Evolutionary conservation across 1,139 yeast species (phyloP), one percentile per base, ranked within the genome.

Genomic region (Blastobotrys arbuscula): DNA sequence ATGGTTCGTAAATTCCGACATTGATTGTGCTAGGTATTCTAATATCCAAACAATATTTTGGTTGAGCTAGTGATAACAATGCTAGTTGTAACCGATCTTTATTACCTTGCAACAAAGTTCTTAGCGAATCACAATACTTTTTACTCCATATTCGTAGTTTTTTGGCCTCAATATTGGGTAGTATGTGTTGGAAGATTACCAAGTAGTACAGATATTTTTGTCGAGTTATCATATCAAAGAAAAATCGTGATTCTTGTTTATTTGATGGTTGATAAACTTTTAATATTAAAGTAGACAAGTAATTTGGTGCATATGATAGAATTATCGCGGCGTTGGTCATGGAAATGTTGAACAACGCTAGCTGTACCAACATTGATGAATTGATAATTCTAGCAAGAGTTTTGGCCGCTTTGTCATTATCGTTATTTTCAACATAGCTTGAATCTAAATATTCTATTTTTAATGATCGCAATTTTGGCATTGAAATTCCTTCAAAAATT

Each of bases 101-200:
- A 30, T 39, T 36, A 24, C 15, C 3, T 18, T 13, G 28, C 10
- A 41, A n/a, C 30, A 41, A 28, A 12, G 7, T 15, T 16, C 44
- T 15, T 28, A 41, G 9, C 21, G 38, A 16, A 37, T 41, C 44
- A 28, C 44, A 41, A 28, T 41, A 41, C 15, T 41, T 33, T 13
- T 41, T 41, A 15, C 44, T 21, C 24, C 28, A 21, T 13, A 31
- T 31, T 13, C 44, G 26, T 19, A 33, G 8, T 20, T 10, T 16
- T 19, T 33, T 31, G 20, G 16, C 2, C 6, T 24, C 30, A 2
- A 21, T 33, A 4, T 31, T 10, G 15, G 35, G 34, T 5, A 4
- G 4, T 8, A 21, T 33, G 8, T 41, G 24, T 26, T 41, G 44
- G 20, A 20, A 28, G 3, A 41, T 19, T 19, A 41, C 44, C 18